These are phyloP conservation scores for Hyaloscypha variabilis DNA, from an alignment of 495 filamentous ascomycete genomes.

Conservation along the genomic window DNA sequence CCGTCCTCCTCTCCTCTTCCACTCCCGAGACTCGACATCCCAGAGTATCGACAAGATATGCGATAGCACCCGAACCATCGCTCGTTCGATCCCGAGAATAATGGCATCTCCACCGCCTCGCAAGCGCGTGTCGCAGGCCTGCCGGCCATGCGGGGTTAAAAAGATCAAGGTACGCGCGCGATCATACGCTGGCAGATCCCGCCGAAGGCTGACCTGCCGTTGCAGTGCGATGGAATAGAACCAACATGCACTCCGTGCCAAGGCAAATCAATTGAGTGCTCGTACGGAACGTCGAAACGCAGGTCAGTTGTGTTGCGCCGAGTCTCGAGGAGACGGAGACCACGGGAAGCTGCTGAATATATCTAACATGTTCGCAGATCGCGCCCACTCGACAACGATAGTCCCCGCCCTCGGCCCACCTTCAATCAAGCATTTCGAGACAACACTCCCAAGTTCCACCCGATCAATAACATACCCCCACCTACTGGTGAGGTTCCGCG, in stretches of 20 bases:
- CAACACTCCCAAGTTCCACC: not conserved
- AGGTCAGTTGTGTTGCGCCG: slow-evolving; percentile 12
- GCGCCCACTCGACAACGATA: not conserved
- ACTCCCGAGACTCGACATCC: not conserved
- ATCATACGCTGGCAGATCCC: not conserved
- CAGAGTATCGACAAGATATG: not conserved
- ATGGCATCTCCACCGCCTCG: slow-evolving; percentile 20
- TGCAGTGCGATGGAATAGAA: slow-evolving; percentile 27
- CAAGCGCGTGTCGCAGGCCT: slow-evolving; percentile 31
- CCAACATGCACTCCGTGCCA: slow-evolving; percentile 23
- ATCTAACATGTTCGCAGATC: not conserved
- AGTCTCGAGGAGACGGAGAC: not conserved
- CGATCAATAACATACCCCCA: not conserved
- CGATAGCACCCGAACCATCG: not conserved
- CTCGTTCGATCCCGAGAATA: not conserved
- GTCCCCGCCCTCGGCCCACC: slow-evolving; percentile 3
- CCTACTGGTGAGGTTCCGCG: not conserved
- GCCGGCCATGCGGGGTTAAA: slow-evolving; percentile 23
- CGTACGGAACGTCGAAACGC: slow-evolving; percentile 29
- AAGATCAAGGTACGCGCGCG: slow-evolving; percentile 27
- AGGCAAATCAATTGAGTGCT: slow-evolving; percentile 19
- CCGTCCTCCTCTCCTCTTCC: not conserved
- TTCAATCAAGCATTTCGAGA: not conserved
- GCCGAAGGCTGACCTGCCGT: not conserved
- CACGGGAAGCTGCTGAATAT: not conserved